Base-by-base conservation (phyloP, 495 filamentous ascomycete species). In the Penicillium maclennaniae region DNA sequence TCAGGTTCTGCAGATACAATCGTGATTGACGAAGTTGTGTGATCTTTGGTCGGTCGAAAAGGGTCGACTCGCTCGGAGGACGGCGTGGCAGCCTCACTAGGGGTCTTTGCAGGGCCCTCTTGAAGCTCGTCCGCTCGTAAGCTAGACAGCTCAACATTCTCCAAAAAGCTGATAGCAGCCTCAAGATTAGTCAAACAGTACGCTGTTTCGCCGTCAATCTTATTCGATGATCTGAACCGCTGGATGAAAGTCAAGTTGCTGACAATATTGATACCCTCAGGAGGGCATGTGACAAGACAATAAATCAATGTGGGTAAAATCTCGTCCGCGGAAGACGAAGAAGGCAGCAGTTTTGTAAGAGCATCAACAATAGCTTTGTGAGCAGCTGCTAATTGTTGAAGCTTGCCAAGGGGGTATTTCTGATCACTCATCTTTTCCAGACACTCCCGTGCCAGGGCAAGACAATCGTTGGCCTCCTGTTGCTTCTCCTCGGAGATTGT, bases 171-270 rank as follows among this genome's bases (percentile, higher is more conserved):
- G 41, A 97, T 91, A 43, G 92, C 86, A 6, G 93, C 93, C 71
- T 99, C 93, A 10, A 97, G 84, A 61, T 93, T 97, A 12, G 93
- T 96, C 37, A 99, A 78, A 59, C 93, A 97, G 66, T 97, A 99
- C 16, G 93, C 92, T 10, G 88, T 87, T 68, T 97, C 95, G 23
- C 93, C 93, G 44, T 93, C 87, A 15, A 97, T 81, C 58, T 90
- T 96, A 43, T 73, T 87, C 42, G 88, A 82, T 54, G 89, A 86
- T 53, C 93, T 86, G 66, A 99, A 99, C 52, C 92, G 78, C 65
- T 97, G 92, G 58, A 96, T 91, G 67, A 97, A 99, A 53, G 87
- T 83, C 12, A 92, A 76, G 66, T 99, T 95, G 71, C 91, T 96
- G 63, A 97, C 89, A 43, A 92, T 84, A 63, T 88, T 89, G 48